These are phyloP conservation scores for Xerocomellus amylosporus DNA, from an alignment of 768 basidiomycete genomes.

Conservation along the genomic window DNA sequence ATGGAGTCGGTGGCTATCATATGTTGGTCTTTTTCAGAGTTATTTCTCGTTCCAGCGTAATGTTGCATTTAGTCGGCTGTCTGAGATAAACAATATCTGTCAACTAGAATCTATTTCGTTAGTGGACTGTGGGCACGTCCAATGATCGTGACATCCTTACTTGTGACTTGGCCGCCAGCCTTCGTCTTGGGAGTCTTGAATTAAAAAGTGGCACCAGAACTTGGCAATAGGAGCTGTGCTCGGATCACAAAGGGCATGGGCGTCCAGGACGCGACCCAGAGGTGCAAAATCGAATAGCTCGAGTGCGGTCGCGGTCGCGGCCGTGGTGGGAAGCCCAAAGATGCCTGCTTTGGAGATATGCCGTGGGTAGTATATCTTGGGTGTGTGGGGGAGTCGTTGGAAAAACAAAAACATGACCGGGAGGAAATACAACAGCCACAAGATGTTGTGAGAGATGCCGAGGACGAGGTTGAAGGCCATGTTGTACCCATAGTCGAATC, in stretches of 20 bases:
- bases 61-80: background rate
- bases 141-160: slow-evolving; percentile 17
- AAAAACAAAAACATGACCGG: slow-evolving; percentile 46
- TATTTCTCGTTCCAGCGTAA: slow-evolving; percentile 15
- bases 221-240: slow-evolving; percentile 73
- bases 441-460: slow-evolving; percentile 72
- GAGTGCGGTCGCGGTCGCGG: slow-evolving; percentile 65
- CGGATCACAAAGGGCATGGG: slow-evolving; percentile 92
- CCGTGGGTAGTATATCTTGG: slow-evolving; percentile 56
- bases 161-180: slow-evolving; percentile 56
- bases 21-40: too few species aligned
- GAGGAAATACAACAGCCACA: slow-evolving; percentile 78
- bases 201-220: slow-evolving; percentile 84
- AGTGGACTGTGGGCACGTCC: background rate
- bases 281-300: slow-evolving; percentile 94
- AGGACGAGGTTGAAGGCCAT: slow-evolving; percentile 77
- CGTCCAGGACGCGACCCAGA: slow-evolving; percentile 71
- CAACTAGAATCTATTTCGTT: slow-evolving; percentile 18
- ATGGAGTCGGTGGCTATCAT: slow-evolving; percentile 33
- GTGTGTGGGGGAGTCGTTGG: slow-evolving; percentile 51
- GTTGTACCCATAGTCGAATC: slow-evolving; percentile 95
- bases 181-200: slow-evolving; percentile 66
- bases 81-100: slow-evolving; percentile 5
- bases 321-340: slow-evolving; percentile 71
- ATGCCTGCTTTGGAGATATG: slow-evolving; percentile 53